Conservation (phyloP, 176 grass and related monocot species). For the Hsuehochloa calcarea region DNA sequence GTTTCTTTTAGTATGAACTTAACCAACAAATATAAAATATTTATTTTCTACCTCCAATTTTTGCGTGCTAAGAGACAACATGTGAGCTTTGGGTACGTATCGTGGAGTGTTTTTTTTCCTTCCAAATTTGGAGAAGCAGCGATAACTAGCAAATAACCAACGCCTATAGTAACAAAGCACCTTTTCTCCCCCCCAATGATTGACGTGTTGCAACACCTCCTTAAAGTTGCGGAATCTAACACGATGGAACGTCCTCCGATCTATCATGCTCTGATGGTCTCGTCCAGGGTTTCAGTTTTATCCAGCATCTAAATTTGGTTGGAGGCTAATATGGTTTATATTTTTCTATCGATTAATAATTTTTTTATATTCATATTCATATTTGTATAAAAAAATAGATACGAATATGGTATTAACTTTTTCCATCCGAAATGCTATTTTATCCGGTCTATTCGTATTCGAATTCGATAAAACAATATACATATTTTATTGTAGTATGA, state of each 20-base stretch:
- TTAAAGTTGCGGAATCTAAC: constrained; percentile 8
- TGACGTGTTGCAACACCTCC: constrained; percentile 4
- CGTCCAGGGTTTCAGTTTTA: too few species aligned
- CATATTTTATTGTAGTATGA: too few species aligned
- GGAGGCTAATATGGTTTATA: too few species aligned
- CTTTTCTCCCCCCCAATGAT: constrained; percentile 14
- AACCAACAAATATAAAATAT: not conserved
- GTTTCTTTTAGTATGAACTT: not conserved
- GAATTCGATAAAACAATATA: too few species aligned
- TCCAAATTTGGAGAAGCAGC: constrained; percentile 41
- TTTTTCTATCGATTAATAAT: too few species aligned
- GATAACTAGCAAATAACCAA: constrained; percentile 35
- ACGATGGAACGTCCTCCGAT: not conserved
- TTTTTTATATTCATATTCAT: too few species aligned
- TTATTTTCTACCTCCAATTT: not conserved
- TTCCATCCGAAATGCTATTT: too few species aligned
- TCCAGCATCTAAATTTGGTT: too few species aligned
- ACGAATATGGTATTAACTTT: too few species aligned
- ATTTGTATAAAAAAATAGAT: too few species aligned
- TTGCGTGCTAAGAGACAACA: not conserved
- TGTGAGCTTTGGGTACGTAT: not conserved
- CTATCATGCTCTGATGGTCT: constrained; percentile 7
- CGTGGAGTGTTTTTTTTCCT: not conserved
- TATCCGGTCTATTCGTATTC: too few species aligned
- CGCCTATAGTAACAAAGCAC: not conserved